Evolutionary conservation across 2,329 filamentous ascomycete genomes (phyloP).

Genomic region (Epichloe gansuensis): DNA sequence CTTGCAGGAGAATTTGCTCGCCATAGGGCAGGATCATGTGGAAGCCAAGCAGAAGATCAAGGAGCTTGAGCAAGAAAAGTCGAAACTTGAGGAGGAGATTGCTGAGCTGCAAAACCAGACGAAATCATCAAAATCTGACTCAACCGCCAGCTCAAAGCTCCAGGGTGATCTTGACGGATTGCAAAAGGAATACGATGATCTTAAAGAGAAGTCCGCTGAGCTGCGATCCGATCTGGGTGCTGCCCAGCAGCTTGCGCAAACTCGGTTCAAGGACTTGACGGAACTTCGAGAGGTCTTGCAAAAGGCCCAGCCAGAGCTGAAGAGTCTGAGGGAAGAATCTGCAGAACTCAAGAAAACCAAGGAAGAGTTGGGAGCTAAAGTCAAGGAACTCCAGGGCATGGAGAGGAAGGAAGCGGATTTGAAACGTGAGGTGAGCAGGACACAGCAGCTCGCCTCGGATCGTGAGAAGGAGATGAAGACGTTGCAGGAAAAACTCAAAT

Average conservation of each 20-base stretch:
- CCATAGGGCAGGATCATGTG: conserved; percentile 72
- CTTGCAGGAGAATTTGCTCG: conserved; percentile 64
- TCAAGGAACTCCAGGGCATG: conserved; percentile 54
- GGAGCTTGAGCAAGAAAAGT: conserved; percentile 56
- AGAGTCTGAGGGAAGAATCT: conserved; percentile 64
- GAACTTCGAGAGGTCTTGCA: conserved; percentile 69
- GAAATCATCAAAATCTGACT: conserved; percentile 21
- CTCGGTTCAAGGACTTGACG: conserved; percentile 74
- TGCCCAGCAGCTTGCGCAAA: conserved; percentile 74
- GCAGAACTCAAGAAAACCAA: conserved; percentile 59
- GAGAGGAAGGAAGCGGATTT: conserved; percentile 77
- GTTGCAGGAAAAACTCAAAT: conserved; percentile 64
- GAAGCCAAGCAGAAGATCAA: conserved; percentile 68
- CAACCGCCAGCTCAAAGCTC: conserved; percentile 39
- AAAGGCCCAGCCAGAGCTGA: conserved; percentile 77
- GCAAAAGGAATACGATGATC: conserved; percentile 46
- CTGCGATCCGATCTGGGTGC: conserved; percentile 76
- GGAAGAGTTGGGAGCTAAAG: conserved; percentile 53
- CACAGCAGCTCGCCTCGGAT: conserved; percentile 57
- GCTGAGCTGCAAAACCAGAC: conserved; percentile 60
- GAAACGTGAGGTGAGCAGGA: conserved; percentile 55
- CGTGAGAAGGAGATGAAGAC: conserved; percentile 66
- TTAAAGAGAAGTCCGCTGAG: conserved; percentile 55
- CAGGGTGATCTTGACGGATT: conserved; percentile 46
- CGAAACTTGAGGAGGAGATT: conserved; percentile 48